A percentile compares a stretch with the other conserved stretches of the same genome.
These are phyloP conservation scores for Trifolium pratense DNA, from an alignment of 306 rosid genomes.

Conservation along the genomic window DNA sequence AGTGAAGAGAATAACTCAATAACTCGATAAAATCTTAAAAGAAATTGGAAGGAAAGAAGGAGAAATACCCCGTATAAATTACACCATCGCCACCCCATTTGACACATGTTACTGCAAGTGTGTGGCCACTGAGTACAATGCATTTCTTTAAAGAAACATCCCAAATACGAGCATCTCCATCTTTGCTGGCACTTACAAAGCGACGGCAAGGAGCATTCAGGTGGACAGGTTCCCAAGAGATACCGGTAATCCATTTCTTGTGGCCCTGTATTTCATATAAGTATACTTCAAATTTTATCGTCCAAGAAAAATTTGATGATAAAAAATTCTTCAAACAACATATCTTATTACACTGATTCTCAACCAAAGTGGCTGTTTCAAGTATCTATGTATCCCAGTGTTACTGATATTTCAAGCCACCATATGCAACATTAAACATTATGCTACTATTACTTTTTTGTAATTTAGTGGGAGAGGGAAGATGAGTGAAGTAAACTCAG, in stretches of 20 bases:
- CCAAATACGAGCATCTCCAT: conserved; percentile 99
- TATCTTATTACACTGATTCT: neutral
- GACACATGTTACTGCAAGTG: conserved; percentile 87
- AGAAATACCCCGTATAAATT: conserved; percentile 83
- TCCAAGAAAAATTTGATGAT: conserved; percentile 7
- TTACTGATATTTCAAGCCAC: neutral
- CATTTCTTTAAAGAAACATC: conserved; percentile 70
- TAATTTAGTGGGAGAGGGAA: conserved; percentile 8
- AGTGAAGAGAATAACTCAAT: neutral
- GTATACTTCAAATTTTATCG: conserved; percentile 17
- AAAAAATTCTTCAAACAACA: conserved; percentile 19
- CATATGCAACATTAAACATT: too few relatives aligned
- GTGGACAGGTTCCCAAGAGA: conserved; percentile 98
- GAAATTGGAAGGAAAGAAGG: conserved; percentile 12
- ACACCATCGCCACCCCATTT: conserved; percentile 99
- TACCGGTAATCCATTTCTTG: conserved; percentile 94
- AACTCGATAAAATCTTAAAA: neutral
- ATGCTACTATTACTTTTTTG: conserved; percentile 3
- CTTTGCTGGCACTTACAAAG: conserved; percentile 95
- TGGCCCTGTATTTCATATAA: conserved; percentile 66
- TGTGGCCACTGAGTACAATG: conserved; percentile 82
- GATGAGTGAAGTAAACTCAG: conserved; percentile 11
- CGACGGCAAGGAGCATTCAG: conserved; percentile 86
- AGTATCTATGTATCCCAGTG: conserved; percentile 6
- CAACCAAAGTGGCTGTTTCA: conserved; percentile 19